phyloP scores from a whole-genome alignment of 2,329 filamentous ascomycete genomes.

The Colletotrichum acutatum region DNA sequence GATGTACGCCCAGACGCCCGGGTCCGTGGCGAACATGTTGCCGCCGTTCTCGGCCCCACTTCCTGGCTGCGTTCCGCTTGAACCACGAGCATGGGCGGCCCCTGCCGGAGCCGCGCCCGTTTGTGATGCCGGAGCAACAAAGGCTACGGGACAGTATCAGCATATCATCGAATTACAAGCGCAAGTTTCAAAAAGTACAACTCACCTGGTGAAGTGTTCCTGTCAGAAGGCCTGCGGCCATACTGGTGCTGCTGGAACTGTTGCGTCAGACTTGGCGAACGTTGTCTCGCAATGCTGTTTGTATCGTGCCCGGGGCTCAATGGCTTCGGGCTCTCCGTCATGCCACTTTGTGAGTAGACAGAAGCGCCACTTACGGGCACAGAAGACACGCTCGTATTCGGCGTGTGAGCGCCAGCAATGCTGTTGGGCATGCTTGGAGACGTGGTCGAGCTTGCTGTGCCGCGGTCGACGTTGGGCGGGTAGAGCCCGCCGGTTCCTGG shows the following conservation, averaged over 20 bases:
- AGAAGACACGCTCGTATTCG: constrained; percentile 62
- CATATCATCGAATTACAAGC: background rate
- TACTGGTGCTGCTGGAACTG: constrained; percentile 74
- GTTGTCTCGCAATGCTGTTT: constrained; percentile 62
- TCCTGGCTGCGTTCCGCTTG: constrained; percentile 63
- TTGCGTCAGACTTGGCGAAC: constrained; percentile 73
- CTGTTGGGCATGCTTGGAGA: constrained; percentile 62
- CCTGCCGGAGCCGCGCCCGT: constrained; percentile 35
- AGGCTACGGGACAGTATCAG: constrained; percentile 15
- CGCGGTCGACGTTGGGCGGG: constrained; percentile 69
- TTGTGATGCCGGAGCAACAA: constrained; percentile 38
- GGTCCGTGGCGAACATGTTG: constrained; percentile 73
- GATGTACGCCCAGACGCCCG: constrained; percentile 78
- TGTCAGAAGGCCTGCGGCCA: constrained; percentile 65
- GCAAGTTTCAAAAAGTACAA: background rate
- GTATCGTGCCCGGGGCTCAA: constrained; percentile 76
- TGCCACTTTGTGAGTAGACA: constrained; percentile 77
- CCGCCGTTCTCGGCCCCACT: constrained; percentile 70
- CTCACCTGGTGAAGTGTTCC: constrained; percentile 59
- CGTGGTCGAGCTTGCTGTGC: constrained; percentile 64
- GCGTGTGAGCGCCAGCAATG: constrained; percentile 54
- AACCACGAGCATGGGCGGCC: constrained; percentile 46
- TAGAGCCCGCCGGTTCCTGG: constrained; percentile 66
- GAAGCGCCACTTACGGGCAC: constrained; percentile 59
- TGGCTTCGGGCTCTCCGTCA: constrained; percentile 90